Evolutionary conservation across 2,329 filamentous ascomycete genomes (phyloP), one percentile per base, ranked within the genome.

Genomic region (Metarhizium sp.): DNA sequence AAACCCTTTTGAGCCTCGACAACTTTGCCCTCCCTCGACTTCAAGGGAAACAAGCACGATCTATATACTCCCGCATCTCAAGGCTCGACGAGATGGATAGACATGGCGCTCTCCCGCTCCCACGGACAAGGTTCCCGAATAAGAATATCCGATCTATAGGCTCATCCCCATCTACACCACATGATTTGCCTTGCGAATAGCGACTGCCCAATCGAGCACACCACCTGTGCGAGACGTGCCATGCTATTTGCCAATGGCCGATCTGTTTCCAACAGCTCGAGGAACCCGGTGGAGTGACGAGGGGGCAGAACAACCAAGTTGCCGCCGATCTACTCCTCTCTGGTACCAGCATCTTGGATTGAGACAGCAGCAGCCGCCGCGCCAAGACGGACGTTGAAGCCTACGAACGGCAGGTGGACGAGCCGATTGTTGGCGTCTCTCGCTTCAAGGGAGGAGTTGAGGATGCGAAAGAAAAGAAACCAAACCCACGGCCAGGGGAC

Each of bases 301-400:
- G 32, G 32, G 10, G 4, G 32, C 7, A 34, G 32, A 34, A 11
- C 32, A 14, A 16, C 14, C 40, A 2, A 48, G 29, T 6, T 48
- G 45, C 45, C 45, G 45, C 45, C 25, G 18, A 34, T 11, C 32
- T 34, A 34, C 25, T 25, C 25, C 25, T 25, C 25, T 25, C 25
- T 4, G 25, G 25, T 25, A 25, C 4, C 25, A 40, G 38, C 38
- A 40, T 16, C 16, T 2, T 36, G 77, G 74, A 2, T 65, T 79
- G 42, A 45, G 18, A 11, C 32, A 11, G 32, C 32, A 34, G 32
- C 32, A 34, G 32, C 32, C 32, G 40, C 40, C 11, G 40, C 40
- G 40, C 40, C 40, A 43, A n/a, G 40, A 43, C 40, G 40, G 40
- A 14, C 11, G 6, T 11, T 45, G 16, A 11, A 20, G 42, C 6